Evolutionary conservation across 306 rosid species (phyloP).

Genomic region (Crotalaria pallida): DNA sequence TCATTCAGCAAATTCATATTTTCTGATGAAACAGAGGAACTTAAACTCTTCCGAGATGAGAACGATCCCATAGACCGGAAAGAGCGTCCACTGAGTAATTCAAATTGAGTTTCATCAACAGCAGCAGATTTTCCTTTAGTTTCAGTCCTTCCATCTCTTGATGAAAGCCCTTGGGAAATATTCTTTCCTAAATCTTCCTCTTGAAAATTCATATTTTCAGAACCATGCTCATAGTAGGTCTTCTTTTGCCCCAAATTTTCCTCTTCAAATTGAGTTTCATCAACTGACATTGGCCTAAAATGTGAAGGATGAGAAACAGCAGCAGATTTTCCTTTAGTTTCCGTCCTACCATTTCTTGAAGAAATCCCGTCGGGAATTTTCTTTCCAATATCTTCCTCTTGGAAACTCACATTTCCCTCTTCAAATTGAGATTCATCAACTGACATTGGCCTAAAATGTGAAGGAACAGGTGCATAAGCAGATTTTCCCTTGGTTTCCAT

Average conservation of each 20-base stretch:
- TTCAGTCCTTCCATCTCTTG: constrained; percentile 34
- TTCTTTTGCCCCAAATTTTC: constrained; percentile 32
- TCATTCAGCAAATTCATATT: constrained; percentile 23
- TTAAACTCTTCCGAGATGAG: constrained; percentile 53
- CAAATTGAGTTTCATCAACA: constrained; percentile 68
- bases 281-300: constrained; percentile 66
- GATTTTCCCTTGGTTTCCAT: constrained; percentile 34
- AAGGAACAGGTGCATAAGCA: constrained; percentile 26
- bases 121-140: constrained; percentile 35
- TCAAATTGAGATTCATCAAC: constrained; percentile 76
- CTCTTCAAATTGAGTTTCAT: constrained; percentile 63
- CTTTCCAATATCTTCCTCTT: constrained; percentile 27
- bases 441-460: constrained; percentile 60
- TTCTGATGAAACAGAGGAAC: constrained; percentile 37
- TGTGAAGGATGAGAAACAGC: constrained; percentile 35
- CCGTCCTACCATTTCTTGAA: constrained; percentile 34
- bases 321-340: constrained; percentile 34
- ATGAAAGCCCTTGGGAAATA: neutral
- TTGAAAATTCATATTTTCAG: constrained; percentile 26
- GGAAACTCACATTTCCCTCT: constrained; percentile 27
- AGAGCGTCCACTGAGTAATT: constrained; percentile 44
- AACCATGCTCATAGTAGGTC: constrained; percentile 15
- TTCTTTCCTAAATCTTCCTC: constrained; percentile 28
- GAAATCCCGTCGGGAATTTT: constrained; percentile 3
- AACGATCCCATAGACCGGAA: constrained; percentile 46